Percentiles rank a stretch among this genome's conserved stretches.
phyloP scores from a whole-genome alignment of 306 rosid species.

The Potentilla sterilis region DNA sequence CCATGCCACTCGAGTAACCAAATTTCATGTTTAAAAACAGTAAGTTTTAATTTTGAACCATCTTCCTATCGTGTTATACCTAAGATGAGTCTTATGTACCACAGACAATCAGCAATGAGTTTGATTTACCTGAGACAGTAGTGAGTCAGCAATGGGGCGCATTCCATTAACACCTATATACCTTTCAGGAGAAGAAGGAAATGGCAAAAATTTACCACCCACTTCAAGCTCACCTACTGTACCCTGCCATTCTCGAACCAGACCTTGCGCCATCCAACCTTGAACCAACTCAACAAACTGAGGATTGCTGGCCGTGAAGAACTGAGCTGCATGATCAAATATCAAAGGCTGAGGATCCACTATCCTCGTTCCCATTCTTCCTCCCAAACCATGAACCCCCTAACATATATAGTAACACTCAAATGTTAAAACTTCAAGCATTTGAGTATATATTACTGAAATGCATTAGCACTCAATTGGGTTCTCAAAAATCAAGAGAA shows the following conservation, averaged over 20 bases:
- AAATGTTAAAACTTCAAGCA: neutral
- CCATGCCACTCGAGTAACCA: neutral
- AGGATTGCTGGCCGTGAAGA: slow-evolving; percentile 67
- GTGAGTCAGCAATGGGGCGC: slow-evolving; percentile 78
- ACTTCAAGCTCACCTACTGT: slow-evolving; percentile 66
- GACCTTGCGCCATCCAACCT: slow-evolving; percentile 67
- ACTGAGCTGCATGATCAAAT: slow-evolving; percentile 94
- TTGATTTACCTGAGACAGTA: slow-evolving; percentile 59
- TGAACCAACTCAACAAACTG: slow-evolving; percentile 56
- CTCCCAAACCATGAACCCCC: slow-evolving; percentile 96
- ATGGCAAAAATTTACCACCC: slow-evolving; percentile 70
- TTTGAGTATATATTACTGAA: neutral
- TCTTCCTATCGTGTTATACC: neutral
- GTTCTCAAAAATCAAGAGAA: neutral
- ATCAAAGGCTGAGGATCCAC: slow-evolving; percentile 55
- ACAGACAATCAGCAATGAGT: neutral
- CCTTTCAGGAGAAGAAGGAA: slow-evolving; percentile 55
- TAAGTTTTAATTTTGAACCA: neutral
- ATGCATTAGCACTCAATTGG: neutral
- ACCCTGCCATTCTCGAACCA: slow-evolving; percentile 73
- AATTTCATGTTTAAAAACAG: neutral
- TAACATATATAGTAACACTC: slow-evolving; percentile 19
- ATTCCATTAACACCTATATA: slow-evolving; percentile 71
- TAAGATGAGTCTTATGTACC: neutral
- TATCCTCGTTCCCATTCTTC: slow-evolving; percentile 85